Evolutionary conservation across 192 early-diverging fungal species (phyloP), one percentile per base, ranked within the genome.

Genomic region (Backusella tuberculispora): DNA sequence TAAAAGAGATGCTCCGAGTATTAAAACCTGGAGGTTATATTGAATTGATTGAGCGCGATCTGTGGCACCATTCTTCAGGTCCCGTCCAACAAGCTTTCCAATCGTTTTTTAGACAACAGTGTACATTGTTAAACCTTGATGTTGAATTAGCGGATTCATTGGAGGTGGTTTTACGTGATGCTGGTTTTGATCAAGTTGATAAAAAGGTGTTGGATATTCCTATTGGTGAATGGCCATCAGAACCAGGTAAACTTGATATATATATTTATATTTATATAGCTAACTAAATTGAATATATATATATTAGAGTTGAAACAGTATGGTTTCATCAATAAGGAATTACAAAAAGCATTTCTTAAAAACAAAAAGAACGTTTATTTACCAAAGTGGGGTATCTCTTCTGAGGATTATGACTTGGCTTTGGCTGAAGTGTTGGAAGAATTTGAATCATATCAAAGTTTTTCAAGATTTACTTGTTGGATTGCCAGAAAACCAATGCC

Each of bases 1-100:
- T 79, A 15, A 65, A 43, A 14, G 81, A 82, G 64, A 76, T 75
- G 67, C 45, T 66, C 15, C 63, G 81, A 15, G 71, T 78, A 26
- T 69, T 82, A 34, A 82, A 82, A 65, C 81, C 81, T 7, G 74
- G 74, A 21, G 81, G 81, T n/a, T 76, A 69, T 40, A 75, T 82
- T 34, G 81, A 82, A 56, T 46, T 75, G 48, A 60, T 82, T 24
- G 81, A 82, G 19, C 37, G 71, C 41, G 81, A 82, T 50, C 38
- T 78, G 37, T 73, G 66, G 56, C 73, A 81, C 42, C 71, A 76
- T 29, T 78, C 77, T 53, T 70, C 78, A 43, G 78, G 78, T 37
- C 78, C 78, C 4, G 78, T 79, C n/a, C 78, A 75, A 44, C 73
- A 79, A 64, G 78, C 78, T 6, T 75, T 79, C 75, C 60, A 75